These are phyloP conservation scores for Przewalskia tangutica DNA, from an alignment of 257 asterid genomes.

Conservation along the genomic window DNA sequence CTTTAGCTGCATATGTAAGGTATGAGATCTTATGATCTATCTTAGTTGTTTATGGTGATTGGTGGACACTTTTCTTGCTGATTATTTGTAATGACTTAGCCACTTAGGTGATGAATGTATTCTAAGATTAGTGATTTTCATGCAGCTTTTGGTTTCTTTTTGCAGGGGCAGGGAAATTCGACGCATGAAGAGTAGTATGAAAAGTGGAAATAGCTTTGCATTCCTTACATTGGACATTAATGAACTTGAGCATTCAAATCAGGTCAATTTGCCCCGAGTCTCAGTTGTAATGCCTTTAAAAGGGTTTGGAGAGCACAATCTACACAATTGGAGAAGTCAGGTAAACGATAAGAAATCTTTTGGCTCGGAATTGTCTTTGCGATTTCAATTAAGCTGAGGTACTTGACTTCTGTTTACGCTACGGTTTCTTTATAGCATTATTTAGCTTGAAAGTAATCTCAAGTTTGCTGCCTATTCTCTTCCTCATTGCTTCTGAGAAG, in stretches of 20 bases:
- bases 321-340: conserved; percentile 98
- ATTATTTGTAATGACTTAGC: not conserved
- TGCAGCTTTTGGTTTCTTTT: conserved; percentile 11
- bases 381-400: not conserved
- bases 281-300: conserved; percentile 95
- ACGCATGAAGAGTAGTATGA: conserved; percentile 40
- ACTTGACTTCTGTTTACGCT: not conserved
- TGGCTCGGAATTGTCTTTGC: not conserved
- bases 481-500: not conserved
- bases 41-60: not conserved
- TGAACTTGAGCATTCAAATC: conserved; percentile 78
- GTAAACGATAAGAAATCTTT: conserved; percentile 25
- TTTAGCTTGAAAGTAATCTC: not conserved
- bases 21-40: conserved; percentile 11
- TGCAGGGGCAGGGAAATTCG: conserved; percentile 80
- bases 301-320: conserved; percentile 97
- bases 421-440: not conserved
- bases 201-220: conserved; percentile 63
- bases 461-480: not conserved
- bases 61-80: not conserved
- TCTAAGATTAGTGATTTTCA: conserved; percentile 4
- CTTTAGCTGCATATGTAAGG: conserved; percentile 88
- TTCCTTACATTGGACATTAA: conserved; percentile 62
- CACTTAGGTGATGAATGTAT: conserved; percentile 2
- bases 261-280: conserved; percentile 75